phyloP scores from a whole-genome alignment of 805 yeast species.

The Candida corydali region DNA sequence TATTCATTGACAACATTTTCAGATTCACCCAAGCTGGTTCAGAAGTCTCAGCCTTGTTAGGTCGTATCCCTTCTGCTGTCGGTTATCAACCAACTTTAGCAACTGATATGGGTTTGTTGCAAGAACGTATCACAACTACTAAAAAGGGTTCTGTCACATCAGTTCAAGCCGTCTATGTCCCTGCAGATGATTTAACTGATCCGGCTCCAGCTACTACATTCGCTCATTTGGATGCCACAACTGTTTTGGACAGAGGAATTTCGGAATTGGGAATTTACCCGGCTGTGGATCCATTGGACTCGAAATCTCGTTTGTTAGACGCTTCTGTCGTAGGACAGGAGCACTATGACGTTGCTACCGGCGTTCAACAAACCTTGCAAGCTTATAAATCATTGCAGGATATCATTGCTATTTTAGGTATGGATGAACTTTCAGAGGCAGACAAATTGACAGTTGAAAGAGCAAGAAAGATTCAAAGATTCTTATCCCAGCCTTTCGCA shows the following conservation, averaged over 20 bases:
- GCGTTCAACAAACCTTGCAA: slow-evolving; percentile 97
- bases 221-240: slow-evolving; percentile 99
- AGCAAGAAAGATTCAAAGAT: slow-evolving; percentile 99
- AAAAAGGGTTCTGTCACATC: slow-evolving; percentile 99
- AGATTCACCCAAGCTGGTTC: slow-evolving; percentile 99
- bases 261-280: slow-evolving; percentile 97
- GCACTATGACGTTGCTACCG: slow-evolving; percentile 93
- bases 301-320: slow-evolving; percentile 97
- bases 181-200: slow-evolving; percentile 99
- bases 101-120: slow-evolving; percentile 99
- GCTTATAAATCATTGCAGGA: slow-evolving; percentile 99
- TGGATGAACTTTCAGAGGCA: slow-evolving; percentile 99
- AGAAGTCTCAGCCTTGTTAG: slow-evolving; percentile 98
- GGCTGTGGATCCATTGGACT: slow-evolving; percentile 99
- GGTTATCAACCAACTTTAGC: slow-evolving; percentile 99
- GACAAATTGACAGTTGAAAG: slow-evolving; percentile 99
- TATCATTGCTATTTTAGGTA: slow-evolving; percentile 99
- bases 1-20: slow-evolving; percentile 99
- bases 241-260: slow-evolving; percentile 99
- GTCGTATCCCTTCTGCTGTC: slow-evolving; percentile 99
- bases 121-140: slow-evolving; percentile 99
- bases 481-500: slow-evolving; percentile 99
- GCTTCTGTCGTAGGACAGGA: slow-evolving; percentile 97
- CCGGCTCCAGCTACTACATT: slow-evolving; percentile 99
- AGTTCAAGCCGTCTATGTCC: slow-evolving; percentile 99